These are phyloP conservation scores for Cryptomeria japonica DNA, from an alignment of 75 land plant genomes.

Conservation along the genomic window DNA sequence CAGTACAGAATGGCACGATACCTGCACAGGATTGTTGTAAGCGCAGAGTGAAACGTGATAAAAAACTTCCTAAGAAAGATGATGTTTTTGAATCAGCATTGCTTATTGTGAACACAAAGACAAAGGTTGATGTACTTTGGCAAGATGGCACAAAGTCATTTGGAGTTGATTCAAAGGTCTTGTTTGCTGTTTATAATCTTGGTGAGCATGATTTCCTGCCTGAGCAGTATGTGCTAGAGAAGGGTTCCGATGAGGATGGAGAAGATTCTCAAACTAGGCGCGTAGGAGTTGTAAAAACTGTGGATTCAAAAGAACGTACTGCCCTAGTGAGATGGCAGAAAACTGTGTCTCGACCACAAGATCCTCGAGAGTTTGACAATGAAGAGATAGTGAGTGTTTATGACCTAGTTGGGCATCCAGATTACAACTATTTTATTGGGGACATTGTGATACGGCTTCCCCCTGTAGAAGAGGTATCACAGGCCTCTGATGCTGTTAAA, in stretches of 20 bases:
- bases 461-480: slow-evolving; percentile 23
- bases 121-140: slow-evolving; percentile 90
- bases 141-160: slow-evolving; percentile 76
- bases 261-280: slow-evolving; percentile 53
- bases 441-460: slow-evolving; percentile 91
- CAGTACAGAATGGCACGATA: slow-evolving; percentile 12
- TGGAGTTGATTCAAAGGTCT: slow-evolving; percentile 47
- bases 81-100: slow-evolving; percentile 71
- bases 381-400: slow-evolving; percentile 96
- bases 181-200: slow-evolving; percentile 81
- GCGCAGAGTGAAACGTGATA: slow-evolving; percentile 58
- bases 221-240: slow-evolving; percentile 94
- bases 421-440: slow-evolving; percentile 91
- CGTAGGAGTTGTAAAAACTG: slow-evolving; percentile 84
- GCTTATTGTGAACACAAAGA: slow-evolving; percentile 62
- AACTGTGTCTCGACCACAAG: slow-evolving; percentile 66
- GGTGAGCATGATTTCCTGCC: slow-evolving; percentile 96
- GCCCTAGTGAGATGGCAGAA: slow-evolving; percentile 87
- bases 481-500: slow-evolving; percentile 20
- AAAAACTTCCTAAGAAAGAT: slow-evolving; percentile 56
- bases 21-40: slow-evolving; percentile 36
- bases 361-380: slow-evolving; percentile 61
- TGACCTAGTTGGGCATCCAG: slow-evolving; percentile 93
- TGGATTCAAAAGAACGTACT: slow-evolving; percentile 92
- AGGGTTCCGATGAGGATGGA: slow-evolving; percentile 66